Evolutionary conservation across 768 basidiomycete species (phyloP), one percentile per base, ranked within the genome.

Genomic region (Suillus americanus): DNA sequence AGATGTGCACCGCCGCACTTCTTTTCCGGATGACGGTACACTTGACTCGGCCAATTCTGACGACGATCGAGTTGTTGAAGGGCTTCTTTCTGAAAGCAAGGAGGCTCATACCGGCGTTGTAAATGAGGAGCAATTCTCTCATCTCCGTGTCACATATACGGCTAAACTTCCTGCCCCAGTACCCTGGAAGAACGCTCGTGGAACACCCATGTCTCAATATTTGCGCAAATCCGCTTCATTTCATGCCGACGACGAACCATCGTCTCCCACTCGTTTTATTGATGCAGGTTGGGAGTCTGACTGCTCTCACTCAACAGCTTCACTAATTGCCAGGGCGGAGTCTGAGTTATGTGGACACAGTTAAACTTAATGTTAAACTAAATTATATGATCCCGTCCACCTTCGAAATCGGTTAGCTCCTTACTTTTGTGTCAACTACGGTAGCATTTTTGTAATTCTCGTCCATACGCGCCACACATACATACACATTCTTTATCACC

Each of bases 251-350:
- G 76, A 78, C 66, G 76, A 76, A 50, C 68, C 79, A 65, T 76
- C 76, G 50, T 78, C 82, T 28, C 82, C 80, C 28, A 85, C 85
- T 35, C 82, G 77, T 71, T 81, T 86, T 61, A 78, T 84, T 66
- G 80, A 83, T 62, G 85, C 84, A 40, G 85, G 84, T 23, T 88
- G 86, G 86, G 86, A 83, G 65, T 59, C 57, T 41, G 57, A 83
- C 78, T 83, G 83, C 67, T 82, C 82, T 69, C 75, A 79, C 48
- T 82, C 84, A 60, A 81, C 38, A 30, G 16, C 28, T 59, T 59
- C 40, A 35, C 53, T 35, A n/a, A 54, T 54, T n/a, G 53, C 33
- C 33, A 33, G 33, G 53, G 53, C 53, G 53, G 53, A 54, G 20
- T 35, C 53, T 54, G 53, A 12, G 53, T 33, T 54, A 18, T 33